These are phyloP conservation scores for Fusarium virguliforme DNA, from an alignment of 2,329 filamentous ascomycete genomes.

Conservation along the genomic window DNA sequence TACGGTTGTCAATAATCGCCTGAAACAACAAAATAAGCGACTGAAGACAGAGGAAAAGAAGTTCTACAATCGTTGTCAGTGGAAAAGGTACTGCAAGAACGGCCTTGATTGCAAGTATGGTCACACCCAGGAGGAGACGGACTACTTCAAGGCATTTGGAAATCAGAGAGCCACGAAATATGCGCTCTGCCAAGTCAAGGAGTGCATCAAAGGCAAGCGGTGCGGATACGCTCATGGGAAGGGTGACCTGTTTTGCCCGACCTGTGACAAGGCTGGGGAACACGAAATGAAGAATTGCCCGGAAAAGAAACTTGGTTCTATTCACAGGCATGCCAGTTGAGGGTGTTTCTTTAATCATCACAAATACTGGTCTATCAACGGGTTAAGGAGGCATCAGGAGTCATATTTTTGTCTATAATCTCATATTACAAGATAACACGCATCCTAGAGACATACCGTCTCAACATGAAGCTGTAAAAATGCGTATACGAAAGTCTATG, in stretches of 20 bases:
- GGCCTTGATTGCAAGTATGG: neutral
- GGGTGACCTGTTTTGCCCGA: neutral
- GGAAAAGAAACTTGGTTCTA: neutral
- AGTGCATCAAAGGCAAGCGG: neutral
- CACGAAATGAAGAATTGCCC: neutral
- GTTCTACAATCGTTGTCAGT: neutral
- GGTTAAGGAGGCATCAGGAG: neutral
- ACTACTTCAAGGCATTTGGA: neutral
- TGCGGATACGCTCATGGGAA: neutral
- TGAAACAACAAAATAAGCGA: neutral
- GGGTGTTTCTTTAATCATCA: neutral
- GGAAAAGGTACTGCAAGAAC: neutral
- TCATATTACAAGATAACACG: conserved; percentile 11
- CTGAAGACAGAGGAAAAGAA: neutral
- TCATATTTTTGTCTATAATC: neutral
- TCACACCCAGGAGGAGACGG: neutral
- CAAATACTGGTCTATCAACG: neutral
- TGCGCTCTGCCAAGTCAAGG: neutral
- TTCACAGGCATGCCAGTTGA: neutral
- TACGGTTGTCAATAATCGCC: neutral
- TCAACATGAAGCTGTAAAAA: conserved; percentile 5
- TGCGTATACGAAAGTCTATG: conserved; percentile 6
- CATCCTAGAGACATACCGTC: conserved; percentile 2
- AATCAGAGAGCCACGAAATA: neutral
- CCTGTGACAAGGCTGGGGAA: neutral